Conservation (phyloP, 257 asterid genomes). For the Catharanthus roseus region DNA sequence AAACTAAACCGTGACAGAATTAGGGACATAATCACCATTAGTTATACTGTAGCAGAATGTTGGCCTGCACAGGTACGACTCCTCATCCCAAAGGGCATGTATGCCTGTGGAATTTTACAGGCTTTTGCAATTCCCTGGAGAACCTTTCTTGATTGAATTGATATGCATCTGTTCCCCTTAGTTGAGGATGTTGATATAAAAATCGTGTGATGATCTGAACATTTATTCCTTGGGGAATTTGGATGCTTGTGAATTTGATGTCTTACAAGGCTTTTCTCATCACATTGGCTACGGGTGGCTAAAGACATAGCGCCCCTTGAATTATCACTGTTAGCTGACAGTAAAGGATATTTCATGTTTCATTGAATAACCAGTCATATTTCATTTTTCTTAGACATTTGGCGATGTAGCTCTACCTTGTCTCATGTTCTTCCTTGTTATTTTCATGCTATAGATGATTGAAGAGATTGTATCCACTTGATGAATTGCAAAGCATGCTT, state of each 20-base stretch:
- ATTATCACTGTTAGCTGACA: slow-evolving; percentile 57
- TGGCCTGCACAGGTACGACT: slow-evolving; percentile 57
- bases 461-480: neutral
- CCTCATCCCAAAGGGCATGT: slow-evolving; percentile 72
- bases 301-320: slow-evolving; percentile 63
- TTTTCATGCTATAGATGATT: neutral
- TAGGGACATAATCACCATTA: slow-evolving; percentile 60
- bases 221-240: slow-evolving; percentile 50
- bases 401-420: neutral
- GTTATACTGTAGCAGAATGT: slow-evolving; percentile 63
- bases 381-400: neutral
- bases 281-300: slow-evolving; percentile 60
- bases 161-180: slow-evolving; percentile 51
- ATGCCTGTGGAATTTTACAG: slow-evolving; percentile 60
- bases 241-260: slow-evolving; percentile 37
- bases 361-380: no score
- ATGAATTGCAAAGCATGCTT: neutral
- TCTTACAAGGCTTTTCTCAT: slow-evolving; percentile 66
- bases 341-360: slow-evolving; percentile 1
- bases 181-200: slow-evolving; percentile 42
- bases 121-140: slow-evolving; percentile 48
- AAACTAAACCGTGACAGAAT: slow-evolving; percentile 49
- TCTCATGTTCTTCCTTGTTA: neutral
- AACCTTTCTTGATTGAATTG: slow-evolving; percentile 69
- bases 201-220: slow-evolving; percentile 48